Evolutionary conservation across 495 filamentous ascomycete genomes (phyloP).

Genomic region (Penicillium pancosmium): DNA sequence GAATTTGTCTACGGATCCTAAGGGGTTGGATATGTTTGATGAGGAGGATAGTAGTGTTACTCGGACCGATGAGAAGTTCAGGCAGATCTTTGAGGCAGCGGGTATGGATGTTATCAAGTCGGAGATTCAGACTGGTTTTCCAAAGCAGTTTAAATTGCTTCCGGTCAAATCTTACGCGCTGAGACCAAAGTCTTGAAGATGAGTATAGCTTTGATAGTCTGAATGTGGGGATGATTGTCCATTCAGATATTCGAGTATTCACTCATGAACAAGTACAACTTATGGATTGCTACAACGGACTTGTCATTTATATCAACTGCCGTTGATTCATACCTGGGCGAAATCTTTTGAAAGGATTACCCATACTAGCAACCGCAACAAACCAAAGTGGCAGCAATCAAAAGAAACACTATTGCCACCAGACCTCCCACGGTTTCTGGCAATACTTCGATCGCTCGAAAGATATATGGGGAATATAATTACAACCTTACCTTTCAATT

Average conservation of each 20-base stretch:
- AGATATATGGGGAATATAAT: too few relatives aligned
- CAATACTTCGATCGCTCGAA: too few relatives aligned
- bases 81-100: slow-evolving; percentile 67
- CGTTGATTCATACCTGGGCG: too few relatives aligned
- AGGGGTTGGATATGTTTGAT: slow-evolving; percentile 70
- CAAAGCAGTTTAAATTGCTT: slow-evolving; percentile 61
- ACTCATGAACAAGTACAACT: neutral
- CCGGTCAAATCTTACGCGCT: slow-evolving; percentile 76
- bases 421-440: too few relatives aligned
- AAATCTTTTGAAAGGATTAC: too few relatives aligned
- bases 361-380: too few relatives aligned
- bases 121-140: slow-evolving; percentile 78
- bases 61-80: slow-evolving; percentile 71
- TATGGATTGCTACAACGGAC: too few relatives aligned
- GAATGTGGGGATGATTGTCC: neutral
- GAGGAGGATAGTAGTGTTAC: slow-evolving; percentile 80
- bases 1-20: slow-evolving; percentile 66
- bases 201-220: neutral
- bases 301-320: too few relatives aligned
- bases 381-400: too few relatives aligned
- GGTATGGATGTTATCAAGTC: slow-evolving; percentile 66
- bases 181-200: slow-evolving; percentile 30
- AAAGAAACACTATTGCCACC: too few relatives aligned
- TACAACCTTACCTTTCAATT: too few relatives aligned
- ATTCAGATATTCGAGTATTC: neutral